phyloP scores from a whole-genome alignment of 1,139 yeast species.

The Suhomyces yuchorum region DNA sequence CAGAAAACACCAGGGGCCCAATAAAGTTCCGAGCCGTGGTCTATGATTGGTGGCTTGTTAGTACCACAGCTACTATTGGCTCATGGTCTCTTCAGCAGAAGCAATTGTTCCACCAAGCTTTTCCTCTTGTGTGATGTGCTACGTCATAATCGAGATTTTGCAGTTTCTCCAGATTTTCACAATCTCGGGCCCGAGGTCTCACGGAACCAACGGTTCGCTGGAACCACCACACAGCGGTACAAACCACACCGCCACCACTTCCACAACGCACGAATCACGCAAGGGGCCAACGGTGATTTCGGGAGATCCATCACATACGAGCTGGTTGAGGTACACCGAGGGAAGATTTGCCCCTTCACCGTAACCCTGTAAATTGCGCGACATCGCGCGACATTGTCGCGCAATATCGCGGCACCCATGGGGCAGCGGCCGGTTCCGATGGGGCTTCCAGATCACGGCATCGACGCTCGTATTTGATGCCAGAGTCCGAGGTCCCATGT shows the following conservation, averaged over 20 bases:
- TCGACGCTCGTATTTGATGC: neutral
- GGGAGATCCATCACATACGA: neutral
- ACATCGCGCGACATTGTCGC: too few relatives aligned
- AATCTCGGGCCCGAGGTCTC: neutral
- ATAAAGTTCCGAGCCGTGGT: too few relatives aligned
- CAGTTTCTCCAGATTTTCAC: constrained; percentile 1
- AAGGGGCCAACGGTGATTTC: too few relatives aligned
- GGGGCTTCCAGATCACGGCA: neutral
- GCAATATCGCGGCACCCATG: neutral
- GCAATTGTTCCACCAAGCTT: too few relatives aligned
- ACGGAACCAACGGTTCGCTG: neutral
- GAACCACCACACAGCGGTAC: neutral
- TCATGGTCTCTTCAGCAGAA: too few relatives aligned
- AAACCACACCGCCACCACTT: neutral
- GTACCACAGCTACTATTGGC: too few relatives aligned
- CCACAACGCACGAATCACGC: too few relatives aligned
- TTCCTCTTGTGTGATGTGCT: neutral
- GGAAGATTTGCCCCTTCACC: too few relatives aligned
- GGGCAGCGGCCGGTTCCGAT: too few relatives aligned
- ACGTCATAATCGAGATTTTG: neutral
- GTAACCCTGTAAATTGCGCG: too few relatives aligned
- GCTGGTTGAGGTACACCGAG: neutral
- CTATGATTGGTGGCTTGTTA: too few relatives aligned
- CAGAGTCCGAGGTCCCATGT: neutral
- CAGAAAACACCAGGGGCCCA: too few relatives aligned